Evolutionary conservation across 2,329 filamentous ascomycete species (phyloP), one percentile per base, ranked within the genome.

Genomic region (Furcasterigmium furcatum): DNA sequence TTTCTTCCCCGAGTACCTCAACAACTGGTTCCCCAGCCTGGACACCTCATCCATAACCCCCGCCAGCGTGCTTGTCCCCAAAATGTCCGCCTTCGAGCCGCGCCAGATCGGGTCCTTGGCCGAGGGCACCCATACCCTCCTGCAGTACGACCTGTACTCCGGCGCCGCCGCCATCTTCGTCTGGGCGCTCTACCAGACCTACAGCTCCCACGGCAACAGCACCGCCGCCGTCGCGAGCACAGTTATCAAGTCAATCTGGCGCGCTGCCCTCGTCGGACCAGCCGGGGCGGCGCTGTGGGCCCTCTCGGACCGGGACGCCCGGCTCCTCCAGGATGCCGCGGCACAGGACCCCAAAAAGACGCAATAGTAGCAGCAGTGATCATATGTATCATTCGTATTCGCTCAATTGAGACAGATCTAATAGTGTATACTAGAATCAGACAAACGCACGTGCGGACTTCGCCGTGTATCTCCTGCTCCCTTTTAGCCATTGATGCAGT

Each of bases 321-420:
- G 20, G 35, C 40, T 36, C 12, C 5, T 47, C 10, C 9, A 22
- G 18, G 21, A 7, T 20, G 12, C 18, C 6, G 24, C 2, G 3
- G 38, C 14, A 24, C 21, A 27, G 24, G 38, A n/a, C 14, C 24
- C 39, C 25, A 40, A 35, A 29, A 47, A 49, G 38, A 34, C 40
- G 16, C 21, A 40, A 5, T 40, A 40, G 22, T 9, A 2, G 12
- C 4, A 38, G n/a, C 19, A 18, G 34, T 38, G 16, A 20, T 38
- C n/a, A 13, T 21, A 27, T 40, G 38, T 40, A 27, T 40, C 38
- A 27, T 29, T 18, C 19, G 18, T 12, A 34, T 34, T 16, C n/a
- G 7, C 16, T 13, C 64, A 66, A 69, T 69, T 50, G 56, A 62
- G 16, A 34, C 22, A 22, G 10, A 9, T 41, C 35, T 34, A 36